Evolutionary conservation across 495 filamentous ascomycete genomes (phyloP), one percentile per base, ranked within the genome.

Genomic region (Penicillium maclennaniae): DNA sequence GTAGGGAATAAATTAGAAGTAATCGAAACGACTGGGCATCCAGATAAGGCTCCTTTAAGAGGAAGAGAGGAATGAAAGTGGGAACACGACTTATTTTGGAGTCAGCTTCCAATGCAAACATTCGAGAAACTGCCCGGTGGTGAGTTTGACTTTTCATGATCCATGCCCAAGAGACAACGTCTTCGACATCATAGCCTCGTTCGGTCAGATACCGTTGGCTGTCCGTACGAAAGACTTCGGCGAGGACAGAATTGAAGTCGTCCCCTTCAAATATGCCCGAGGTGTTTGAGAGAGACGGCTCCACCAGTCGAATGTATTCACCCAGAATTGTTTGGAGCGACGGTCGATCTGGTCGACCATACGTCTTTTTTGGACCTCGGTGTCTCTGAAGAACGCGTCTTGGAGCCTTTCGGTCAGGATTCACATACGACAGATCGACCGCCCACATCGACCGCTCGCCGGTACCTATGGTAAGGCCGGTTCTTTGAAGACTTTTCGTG

Each of bases 101-200:
- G 36, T 44, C 56, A n/a, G 63, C 49, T 51, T 74, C 66, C 20
- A 73, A 39, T 12, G 58, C 37, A 39, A 80, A 64, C 6, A 84
- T 47, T 28, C 78, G 68, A 36, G 67, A 47, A 9, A 65, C 68
- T 12, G 80, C 78, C 43, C 69, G 53, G 15, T 70, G 63, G 0
- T 68, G 47, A 45, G 73, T 69, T 25, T 55, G 53, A 25, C 75
- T 70, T 34, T 66, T 74, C 49, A 87, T 54, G 15, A 87, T 69
- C 80, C 80, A 83, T 6, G 75, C 71, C 84, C 84, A 87, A 7
- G 66, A 54, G 49, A 77, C 66, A 23, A 87, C 71, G 67, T 86
- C 79, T n/a, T 67, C 56, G 3, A 69, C 48, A 25, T 54, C 60
- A 53, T 75, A 82, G 4, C 74, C 72, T 31, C 69, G 68, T 7